A percentile compares a stretch with the other conserved stretches of the same genome.
These are phyloP conservation scores for Lolium rigidum DNA, from an alignment of 176 grass and related monocot species.

Conservation along the genomic window DNA sequence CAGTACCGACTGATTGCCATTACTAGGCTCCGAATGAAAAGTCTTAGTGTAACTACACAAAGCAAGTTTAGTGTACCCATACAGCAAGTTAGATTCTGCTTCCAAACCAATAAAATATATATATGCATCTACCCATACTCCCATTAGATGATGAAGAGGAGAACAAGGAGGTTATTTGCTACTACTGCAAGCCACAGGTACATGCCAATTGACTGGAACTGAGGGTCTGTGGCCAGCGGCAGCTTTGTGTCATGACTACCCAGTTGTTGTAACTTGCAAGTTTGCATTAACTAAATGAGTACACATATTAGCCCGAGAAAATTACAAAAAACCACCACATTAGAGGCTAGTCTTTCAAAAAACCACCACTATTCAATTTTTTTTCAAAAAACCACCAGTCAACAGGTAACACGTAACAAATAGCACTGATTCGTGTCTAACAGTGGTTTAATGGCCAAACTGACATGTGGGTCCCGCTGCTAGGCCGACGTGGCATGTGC, in stretches of 20 bases:
- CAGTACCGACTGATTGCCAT: background rate
- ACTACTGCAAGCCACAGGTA: no score
- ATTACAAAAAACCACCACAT: no score
- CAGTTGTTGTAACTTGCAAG: background rate
- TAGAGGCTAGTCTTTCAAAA: no score
- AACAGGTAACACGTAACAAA: no score
- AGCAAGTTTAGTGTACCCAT: background rate
- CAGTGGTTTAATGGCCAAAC: no score
- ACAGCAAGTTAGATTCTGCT: background rate
- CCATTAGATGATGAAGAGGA: background rate
- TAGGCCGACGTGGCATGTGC: no score
- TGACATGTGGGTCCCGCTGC: no score
- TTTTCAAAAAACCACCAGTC: no score
- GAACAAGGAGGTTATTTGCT: background rate
- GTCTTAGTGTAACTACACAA: background rate
- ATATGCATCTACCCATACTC: background rate
- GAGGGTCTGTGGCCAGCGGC: background rate
- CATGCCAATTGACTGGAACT: no score
- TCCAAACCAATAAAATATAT: background rate
- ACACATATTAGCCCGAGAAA: background rate
- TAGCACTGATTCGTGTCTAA: no score
- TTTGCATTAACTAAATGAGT: background rate
- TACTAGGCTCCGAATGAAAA: background rate
- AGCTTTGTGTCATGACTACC: conserved; percentile 3
- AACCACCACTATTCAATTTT: no score